Percentiles rank a stretch among this genome's conserved stretches.
These are phyloP conservation scores for Liriodendron chinense DNA, from an alignment of 164 flowering plant genomes.

Conservation along the genomic window DNA sequence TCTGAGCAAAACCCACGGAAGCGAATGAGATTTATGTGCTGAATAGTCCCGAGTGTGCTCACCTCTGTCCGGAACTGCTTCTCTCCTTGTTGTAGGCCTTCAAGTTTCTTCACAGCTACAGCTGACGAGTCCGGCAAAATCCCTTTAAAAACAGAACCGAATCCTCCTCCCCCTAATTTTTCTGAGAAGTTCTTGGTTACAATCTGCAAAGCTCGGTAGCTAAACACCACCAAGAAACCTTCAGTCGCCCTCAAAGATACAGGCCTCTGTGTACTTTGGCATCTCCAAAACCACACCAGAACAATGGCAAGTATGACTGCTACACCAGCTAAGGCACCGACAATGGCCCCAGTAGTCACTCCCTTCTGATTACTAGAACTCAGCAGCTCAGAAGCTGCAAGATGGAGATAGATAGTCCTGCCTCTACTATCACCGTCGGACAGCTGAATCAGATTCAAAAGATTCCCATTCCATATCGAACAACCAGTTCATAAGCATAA, in stretches of 20 bases:
- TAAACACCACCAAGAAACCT: conserved; percentile 35
- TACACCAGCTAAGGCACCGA: conserved; percentile 18
- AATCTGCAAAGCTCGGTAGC: conserved; percentile 35
- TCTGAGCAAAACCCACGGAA: conserved; percentile 59
- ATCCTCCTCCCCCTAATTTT: conserved; percentile 51
- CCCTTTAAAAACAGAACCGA: conserved; percentile 58
- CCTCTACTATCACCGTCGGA: background rate
- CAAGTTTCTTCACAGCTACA: conserved; percentile 52
- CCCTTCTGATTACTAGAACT: conserved; percentile 5
- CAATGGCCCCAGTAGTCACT: conserved; percentile 12
- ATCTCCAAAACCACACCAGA: conserved; percentile 10
- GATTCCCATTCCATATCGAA: conserved; percentile 14
- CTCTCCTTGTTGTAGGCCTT: conserved; percentile 45
- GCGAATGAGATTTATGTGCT: conserved; percentile 55
- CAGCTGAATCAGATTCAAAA: conserved; percentile 4
- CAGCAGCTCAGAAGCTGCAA: conserved; percentile 1
- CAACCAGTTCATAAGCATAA: conserved; percentile 13
- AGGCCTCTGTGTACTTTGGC: conserved; percentile 11
- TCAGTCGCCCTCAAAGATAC: conserved; percentile 16
- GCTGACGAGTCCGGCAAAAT: conserved; percentile 30
- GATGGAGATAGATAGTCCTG: background rate
- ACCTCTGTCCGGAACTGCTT: conserved; percentile 65
- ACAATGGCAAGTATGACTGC: conserved; percentile 16
- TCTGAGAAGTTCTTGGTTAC: conserved; percentile 56
- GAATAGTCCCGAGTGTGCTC: conserved; percentile 64